Percentiles rank a stretch among this genome's conserved stretches.
phyloP scores from a whole-genome alignment of 306 rosid species.

The Styphnolobium japonicum region DNA sequence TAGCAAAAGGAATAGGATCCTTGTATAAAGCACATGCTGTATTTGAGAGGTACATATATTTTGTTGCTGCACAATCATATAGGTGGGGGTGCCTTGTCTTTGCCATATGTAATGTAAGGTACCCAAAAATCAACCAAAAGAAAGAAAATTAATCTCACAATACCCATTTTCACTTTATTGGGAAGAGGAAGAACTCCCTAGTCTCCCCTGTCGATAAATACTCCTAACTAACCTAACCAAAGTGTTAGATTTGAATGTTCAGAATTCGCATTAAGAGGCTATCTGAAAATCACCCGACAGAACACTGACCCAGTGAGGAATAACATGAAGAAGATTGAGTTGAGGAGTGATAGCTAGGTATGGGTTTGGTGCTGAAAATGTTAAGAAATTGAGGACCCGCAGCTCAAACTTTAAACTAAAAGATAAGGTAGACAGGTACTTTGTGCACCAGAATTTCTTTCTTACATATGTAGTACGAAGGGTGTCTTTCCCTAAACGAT shows the following conservation, averaged over 20 bases:
- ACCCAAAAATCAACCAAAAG: conserved; percentile 5
- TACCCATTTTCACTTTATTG: background rate
- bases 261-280: conserved; percentile 1
- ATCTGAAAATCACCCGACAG: conserved; percentile 43
- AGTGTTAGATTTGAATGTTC: background rate
- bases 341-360: conserved; percentile 25
- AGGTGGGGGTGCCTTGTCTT: background rate
- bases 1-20: conserved; percentile 28
- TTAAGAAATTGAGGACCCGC: conserved; percentile 5
- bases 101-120: background rate
- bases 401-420: conserved; percentile 30
- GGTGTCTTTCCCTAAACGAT: conserved; percentile 33
- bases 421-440: conserved; percentile 11
- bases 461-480: conserved; percentile 22
- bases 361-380: conserved; percentile 44
- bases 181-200: conserved; percentile 11
- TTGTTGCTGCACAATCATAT: conserved; percentile 16
- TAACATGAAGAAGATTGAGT: conserved; percentile 30
- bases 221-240: background rate
- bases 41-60: background rate
- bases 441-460: conserved; percentile 30
- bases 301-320: conserved; percentile 34
- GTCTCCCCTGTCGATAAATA: background rate
- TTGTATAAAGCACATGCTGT: conserved; percentile 15
- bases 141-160: background rate